phyloP scores from a whole-genome alignment of 2,329 filamentous ascomycete species.

The Penicillium expansum region DNA sequence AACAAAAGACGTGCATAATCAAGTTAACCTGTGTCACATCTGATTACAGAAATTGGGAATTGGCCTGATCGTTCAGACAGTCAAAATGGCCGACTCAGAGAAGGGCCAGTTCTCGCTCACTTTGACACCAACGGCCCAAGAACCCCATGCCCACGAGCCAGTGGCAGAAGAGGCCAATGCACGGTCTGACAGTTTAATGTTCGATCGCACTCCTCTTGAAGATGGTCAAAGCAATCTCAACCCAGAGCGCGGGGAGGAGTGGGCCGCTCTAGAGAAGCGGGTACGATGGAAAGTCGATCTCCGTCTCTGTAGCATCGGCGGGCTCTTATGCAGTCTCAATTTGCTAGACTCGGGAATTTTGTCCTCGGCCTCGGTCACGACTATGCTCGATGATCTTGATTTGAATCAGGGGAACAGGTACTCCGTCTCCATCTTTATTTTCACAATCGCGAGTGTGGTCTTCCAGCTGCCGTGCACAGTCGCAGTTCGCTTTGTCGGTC shows the following conservation, averaged over 20 bases:
- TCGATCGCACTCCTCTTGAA: neutral
- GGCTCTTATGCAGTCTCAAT: constrained; percentile 67
- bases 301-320: constrained; percentile 67
- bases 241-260: constrained; percentile 14
- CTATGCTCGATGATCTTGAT: constrained; percentile 62
- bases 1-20: neutral
- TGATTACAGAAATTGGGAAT: neutral
- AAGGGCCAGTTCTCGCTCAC: neutral
- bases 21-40: neutral
- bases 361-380: constrained; percentile 66
- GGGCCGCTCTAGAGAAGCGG: constrained; percentile 41
- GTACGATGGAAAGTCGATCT: constrained; percentile 65
- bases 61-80: neutral
- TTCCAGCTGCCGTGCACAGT: constrained; percentile 69
- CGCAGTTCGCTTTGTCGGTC: constrained; percentile 63
- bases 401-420: constrained; percentile 62
- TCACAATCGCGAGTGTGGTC: constrained; percentile 65
- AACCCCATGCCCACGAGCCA: neutral
- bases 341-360: constrained; percentile 69
- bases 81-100: neutral
- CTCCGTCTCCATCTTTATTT: constrained; percentile 70
- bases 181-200: neutral
- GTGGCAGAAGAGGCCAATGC: neutral
- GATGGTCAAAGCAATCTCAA: neutral
- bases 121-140: neutral